These are phyloP conservation scores for Striga hermonthica DNA, from an alignment of 305 asterid species.

Conservation along the genomic window DNA sequence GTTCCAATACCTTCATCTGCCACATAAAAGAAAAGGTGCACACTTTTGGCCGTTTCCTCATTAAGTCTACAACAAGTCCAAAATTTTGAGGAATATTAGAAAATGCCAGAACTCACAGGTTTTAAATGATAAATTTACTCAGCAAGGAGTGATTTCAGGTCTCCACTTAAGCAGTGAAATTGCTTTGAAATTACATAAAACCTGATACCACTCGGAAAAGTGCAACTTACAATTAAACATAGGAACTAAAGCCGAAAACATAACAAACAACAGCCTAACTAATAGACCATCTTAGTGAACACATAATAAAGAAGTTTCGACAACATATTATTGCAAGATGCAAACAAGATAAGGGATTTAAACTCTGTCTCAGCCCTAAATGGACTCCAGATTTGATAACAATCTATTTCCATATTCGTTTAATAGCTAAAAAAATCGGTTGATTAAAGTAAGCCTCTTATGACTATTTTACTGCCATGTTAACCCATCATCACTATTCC, in stretches of 20 bases:
- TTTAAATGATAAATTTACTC: constrained; percentile 11
- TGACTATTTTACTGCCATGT: neutral
- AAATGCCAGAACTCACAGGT: constrained; percentile 4
- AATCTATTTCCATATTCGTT: neutral
- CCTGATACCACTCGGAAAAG: neutral
- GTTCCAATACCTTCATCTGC: constrained; percentile 82
- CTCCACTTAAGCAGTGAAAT: constrained; percentile 22
- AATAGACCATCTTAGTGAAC: too few relatives aligned
- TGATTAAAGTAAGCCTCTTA: neutral
- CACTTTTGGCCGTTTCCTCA: constrained; percentile 49
- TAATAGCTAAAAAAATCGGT: neutral
- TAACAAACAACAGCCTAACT: neutral
- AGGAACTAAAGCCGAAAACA: constrained; percentile 19
- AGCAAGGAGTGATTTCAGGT: constrained; percentile 26
- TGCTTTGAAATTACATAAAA: neutral
- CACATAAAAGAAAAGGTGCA: constrained; percentile 87
- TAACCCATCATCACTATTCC: neutral
- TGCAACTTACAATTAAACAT: neutral
- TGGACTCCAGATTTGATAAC: neutral
- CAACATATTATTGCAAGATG: neutral
- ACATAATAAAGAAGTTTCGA: too few relatives aligned
- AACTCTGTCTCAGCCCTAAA: constrained; percentile 6
- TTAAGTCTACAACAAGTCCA: constrained; percentile 41
- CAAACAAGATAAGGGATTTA: constrained; percentile 2
- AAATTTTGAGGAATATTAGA: constrained; percentile 27